Evolutionary conservation across 1,284 basidiomycete species (phyloP), one percentile per base, ranked within the genome.

Genomic region (Ustilago nuda): DNA sequence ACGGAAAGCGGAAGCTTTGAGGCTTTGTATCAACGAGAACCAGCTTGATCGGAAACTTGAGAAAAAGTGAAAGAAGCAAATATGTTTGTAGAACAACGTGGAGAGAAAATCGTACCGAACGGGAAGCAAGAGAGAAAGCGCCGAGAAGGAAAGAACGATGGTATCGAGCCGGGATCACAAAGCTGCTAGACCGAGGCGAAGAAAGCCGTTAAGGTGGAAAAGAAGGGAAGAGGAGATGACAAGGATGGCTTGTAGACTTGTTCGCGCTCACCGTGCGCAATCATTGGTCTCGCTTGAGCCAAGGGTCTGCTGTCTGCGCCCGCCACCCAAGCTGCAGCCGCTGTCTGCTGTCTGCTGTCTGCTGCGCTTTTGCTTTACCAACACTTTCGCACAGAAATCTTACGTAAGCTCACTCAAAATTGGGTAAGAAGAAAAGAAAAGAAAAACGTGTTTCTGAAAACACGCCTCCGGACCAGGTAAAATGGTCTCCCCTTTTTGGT

Each of bases 121-220:
- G 45, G n/a, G 51, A 27, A 56, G n/a, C 39, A 64, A 54, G 56
- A 52, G 56, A 67, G 64, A 37, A 46, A 43, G 30, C 60, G 53
- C 48, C 48, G 61, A 52, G 48, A 54, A 61, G 17, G 30, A 60
- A 53, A 55, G 43, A 54, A 58, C 45, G 55, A 59, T 30, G 23
- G 19, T 50, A 56, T 61, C 57, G 54, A 70, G 57, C 54, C 55
- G 41, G 50, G 13, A 46, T 33, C 43, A 54, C 41, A 66, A 61
- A 61, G 57, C 65, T 72, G 70, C 70, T 67, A 56, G 51, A 72
- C 70, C 61, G 65, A 72, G 70, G 70, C 70, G 55, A 64, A 61
- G 37, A 50, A 50, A 67, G 70, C 70, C 70, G 70, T 67, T 72
- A 65, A 43, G 41, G 62, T 27, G 55, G 57, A 55, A 45, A 57